Base-by-base conservation (phyloP, 257 asterid genomes). In the Plantago ovata region DNA sequence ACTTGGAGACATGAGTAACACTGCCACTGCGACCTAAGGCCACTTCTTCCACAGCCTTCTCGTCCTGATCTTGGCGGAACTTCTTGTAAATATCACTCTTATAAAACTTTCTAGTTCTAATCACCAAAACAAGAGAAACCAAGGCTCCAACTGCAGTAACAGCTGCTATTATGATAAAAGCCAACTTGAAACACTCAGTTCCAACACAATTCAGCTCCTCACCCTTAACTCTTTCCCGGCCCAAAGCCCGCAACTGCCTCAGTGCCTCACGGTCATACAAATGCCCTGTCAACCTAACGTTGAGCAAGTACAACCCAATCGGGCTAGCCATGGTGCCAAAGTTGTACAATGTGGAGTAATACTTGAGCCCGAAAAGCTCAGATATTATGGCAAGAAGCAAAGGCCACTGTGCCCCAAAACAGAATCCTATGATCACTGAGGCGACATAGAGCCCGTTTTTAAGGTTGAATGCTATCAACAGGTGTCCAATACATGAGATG, bases 31-130 rank as follows among this genome's bases (percentile, higher is more conserved):
- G 49, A 44, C 36, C 18, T 2, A 20, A 14, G 32, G 16, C 42
- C 41, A 13, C 46, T 0, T 38, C 32, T 24, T 5, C 65, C 15
- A 4, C 51, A 10, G 43, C 33, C 44, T 42, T 52, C 47, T 62
- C 67, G 52, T 53, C 54, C 53, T 47, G 32, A 24, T 24, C 56
- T 46, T 69, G 81, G 59, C 72, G 59, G 53, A 82, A 73, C 74
- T 79, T 85, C 73, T 72, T 85, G 53, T 77, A 82, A 8, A 82
- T 77, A 62, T 81, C 90, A 7, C 87, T 66, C 54, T 43, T 68
- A 52, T 84, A 84, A 43, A 85, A 85, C 18, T 69, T 68, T 40
- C 73, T 69, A 3, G 94, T 85, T 56, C 94, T 75, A 43, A 79
- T 7, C 23, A 71, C 81, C 79, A 85, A 61, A 10, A 77, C 10